Conservation (phyloP, 306 rosid genomes). For the Medicago arabica region DNA sequence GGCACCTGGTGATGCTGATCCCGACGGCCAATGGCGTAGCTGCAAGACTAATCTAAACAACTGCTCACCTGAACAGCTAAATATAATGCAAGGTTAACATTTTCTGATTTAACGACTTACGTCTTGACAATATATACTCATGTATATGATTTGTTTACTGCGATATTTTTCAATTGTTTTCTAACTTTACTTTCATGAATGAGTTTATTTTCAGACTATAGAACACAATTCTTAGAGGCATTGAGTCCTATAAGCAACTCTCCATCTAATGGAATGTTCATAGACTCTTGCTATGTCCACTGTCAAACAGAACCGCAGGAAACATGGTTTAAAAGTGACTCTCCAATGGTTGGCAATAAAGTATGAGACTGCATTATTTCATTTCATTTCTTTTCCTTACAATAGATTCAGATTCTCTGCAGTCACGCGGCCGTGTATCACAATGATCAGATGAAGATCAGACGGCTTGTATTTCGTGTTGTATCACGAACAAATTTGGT, state of each 20-base stretch:
- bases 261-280: slow-evolving; percentile 65
- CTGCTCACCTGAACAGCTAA: slow-evolving; percentile 68
- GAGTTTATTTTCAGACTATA: slow-evolving; percentile 58
- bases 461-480: not conserved
- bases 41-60: slow-evolving; percentile 70
- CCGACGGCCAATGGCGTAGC: slow-evolving; percentile 62
- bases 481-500: not conserved
- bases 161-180: not conserved
- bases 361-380: slow-evolving; percentile 51
- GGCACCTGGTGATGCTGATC: slow-evolving; percentile 82
- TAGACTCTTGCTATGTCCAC: slow-evolving; percentile 90
- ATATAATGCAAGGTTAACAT: slow-evolving; percentile 65
- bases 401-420: not conserved
- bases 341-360: slow-evolving; percentile 64
- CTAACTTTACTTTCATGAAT: not conserved
- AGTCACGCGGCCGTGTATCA: not conserved
- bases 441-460: not conserved
- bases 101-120: not conserved
- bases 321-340: slow-evolving; percentile 67
- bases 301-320: slow-evolving; percentile 91
- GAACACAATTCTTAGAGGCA: slow-evolving; percentile 66
- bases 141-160: not conserved
- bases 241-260: slow-evolving; percentile 46
- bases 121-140: not conserved
- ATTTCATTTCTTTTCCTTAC: not conserved